Base-by-base conservation (phyloP, 768 basidiomycete species). In the Infundibulicybe gibba region DNA sequence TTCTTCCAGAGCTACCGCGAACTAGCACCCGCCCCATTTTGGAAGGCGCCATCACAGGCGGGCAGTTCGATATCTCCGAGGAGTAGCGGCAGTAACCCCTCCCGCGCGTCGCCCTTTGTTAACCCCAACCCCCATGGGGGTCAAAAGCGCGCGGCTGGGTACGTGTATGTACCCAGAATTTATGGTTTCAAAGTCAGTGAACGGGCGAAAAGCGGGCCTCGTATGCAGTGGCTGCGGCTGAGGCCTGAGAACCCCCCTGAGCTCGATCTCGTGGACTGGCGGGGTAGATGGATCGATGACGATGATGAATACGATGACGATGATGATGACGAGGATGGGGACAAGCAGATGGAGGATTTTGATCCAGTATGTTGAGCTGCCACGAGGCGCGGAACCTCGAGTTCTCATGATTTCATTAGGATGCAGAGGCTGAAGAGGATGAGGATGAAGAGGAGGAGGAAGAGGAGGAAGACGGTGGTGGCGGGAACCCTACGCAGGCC, bases 101-200 rank as follows among this genome's bases (percentile, higher is more conserved):
- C 75, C 4, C 67, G 75, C 14, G 71, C 69, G 30, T 69, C 75
- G 16, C 76, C 88, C 8, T 90, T 93, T 56, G 74, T 81, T 21
- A 97, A 95, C 60, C 93, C 94, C 2, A 94, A 94, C 62, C 82
- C 85, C 1, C 79, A 91, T 52, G 90, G 90, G 9, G 90, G 90
- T 0, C 92, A 95, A 66, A 94, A 93, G 66, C 81, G 81, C 35
- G 89, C 94, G 2, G 79, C 83, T 21, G 91, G 90, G 4, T 83
- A 85, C 61, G 81, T 97, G 12, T 98, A 99, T 61, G 76, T 83
- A 13, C 90, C 94, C 5, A 80, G 87, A 64, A 95, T 99, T 60
- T 98, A 98, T 57, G 97, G 97, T 0, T 99, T 99, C 77, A 90
- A 87, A 67, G 95, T 99, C 20, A 94, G 87, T 61, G 97, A 99